phyloP scores from a whole-genome alignment of 805 yeast genomes.

The Komagataella populi region DNA sequence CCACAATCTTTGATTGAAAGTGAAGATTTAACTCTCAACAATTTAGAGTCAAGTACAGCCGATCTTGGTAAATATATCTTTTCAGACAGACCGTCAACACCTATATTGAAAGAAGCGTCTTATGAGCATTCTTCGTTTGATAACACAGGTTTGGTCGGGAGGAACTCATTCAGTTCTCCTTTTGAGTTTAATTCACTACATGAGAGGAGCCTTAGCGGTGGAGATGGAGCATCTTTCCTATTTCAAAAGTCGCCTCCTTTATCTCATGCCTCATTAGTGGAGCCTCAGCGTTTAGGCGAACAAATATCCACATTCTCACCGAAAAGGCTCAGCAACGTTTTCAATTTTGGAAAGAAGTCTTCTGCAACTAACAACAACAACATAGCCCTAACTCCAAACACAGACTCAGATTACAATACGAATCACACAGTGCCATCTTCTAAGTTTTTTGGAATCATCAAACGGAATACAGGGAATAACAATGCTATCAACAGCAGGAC shows the following conservation, averaged over 20 bases:
- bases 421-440: slow-evolving; percentile 1
- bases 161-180: background rate
- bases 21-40: slow-evolving; percentile 6
- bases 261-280: background rate
- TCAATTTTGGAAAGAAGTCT: slow-evolving; percentile 13
- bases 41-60: background rate
- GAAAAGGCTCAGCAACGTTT: slow-evolving; percentile 16
- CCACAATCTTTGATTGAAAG: slow-evolving; percentile 18
- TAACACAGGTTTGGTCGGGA: background rate
- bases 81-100: background rate
- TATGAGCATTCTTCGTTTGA: background rate
- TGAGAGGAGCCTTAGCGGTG: background rate
- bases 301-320: slow-evolving; percentile 12
- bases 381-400: background rate
- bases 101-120: background rate
- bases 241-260: background rate
- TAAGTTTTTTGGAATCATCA: slow-evolving; percentile 5
- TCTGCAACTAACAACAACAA: background rate
- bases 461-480: background rate
- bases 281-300: background rate
- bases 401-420: slow-evolving; percentile 1
- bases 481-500: slow-evolving; percentile 10
- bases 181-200: background rate
- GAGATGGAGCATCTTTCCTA: background rate
- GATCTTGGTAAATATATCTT: background rate